Evolutionary conservation across 129 eudicot genomes (phyloP), one percentile per base, ranked within the genome.

Genomic region (Lonicera japonica): DNA sequence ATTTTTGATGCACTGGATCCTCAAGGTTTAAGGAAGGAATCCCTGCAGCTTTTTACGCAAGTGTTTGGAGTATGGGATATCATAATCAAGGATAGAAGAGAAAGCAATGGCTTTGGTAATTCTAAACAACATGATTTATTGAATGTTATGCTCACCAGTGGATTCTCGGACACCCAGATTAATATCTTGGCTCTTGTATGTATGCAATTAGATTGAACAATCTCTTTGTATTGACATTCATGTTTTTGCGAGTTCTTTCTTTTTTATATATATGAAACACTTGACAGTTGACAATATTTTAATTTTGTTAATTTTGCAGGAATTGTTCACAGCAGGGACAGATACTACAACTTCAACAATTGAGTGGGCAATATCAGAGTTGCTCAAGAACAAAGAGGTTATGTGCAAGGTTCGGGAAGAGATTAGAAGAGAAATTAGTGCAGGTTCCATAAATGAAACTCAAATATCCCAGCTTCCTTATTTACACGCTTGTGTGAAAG

Each of bases 401-500:
- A 45, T 68, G 75, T 18, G 11, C 18, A 68, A 64, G 29, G 55
- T 78, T 25, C 56, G 11, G 3, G 41, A 68, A 20, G 83, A 78
- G 58, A 69, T 73, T 7, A 16, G 24, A 22, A 36, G 8, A 0
- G 58, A 41, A 39, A 39, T 60, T 40, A 19, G 0, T 8, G 48
- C 10, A 53, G 59, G n/a, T 8, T 22, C 29, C 71, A 56, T 79
- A 55, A 78, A 61, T 51, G 84, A 82, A 66, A 75, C 84, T 9
- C 66, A 75, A 2, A 34, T 78, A 34, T 62, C 75, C 18, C 72
- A 69, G 17, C 84, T 83, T 63, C 75, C 78, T 7, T 83, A 72
- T 55, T 39, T 83, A 14, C 78, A 79, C 11, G 81, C 86, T 11
- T 83, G 89, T 54, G 71, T 83, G 18, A 83, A 83, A 20, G 89